phyloP scores from a whole-genome alignment of 495 filamentous ascomycete species.

The Neurospora tetraspora region DNA sequence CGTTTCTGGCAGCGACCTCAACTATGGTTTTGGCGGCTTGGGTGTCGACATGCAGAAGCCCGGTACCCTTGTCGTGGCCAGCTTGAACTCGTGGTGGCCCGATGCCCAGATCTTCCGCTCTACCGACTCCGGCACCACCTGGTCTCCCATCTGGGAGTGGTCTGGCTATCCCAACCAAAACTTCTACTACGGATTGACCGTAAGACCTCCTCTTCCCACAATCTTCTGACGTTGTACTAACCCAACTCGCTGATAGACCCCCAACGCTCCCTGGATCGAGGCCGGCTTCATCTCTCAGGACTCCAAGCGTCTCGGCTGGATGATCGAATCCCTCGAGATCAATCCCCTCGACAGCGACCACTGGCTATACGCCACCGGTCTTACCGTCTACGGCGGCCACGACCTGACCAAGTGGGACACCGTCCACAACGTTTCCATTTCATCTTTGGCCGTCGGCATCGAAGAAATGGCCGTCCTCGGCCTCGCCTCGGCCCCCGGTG shows the following conservation, averaged over 20 bases:
- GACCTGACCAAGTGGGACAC: constrained; percentile 43
- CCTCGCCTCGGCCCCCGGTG: constrained; percentile 41
- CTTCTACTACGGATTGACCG: constrained; percentile 31
- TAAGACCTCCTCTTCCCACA: constrained; percentile 19
- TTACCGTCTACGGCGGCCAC: constrained; percentile 45
- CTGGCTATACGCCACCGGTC: constrained; percentile 48
- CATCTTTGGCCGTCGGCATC: constrained; percentile 46
- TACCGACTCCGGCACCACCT: constrained; percentile 42
- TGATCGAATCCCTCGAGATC: constrained; percentile 52
- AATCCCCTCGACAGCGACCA: constrained; percentile 51
- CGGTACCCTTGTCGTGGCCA: constrained; percentile 45
- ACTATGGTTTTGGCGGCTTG: constrained; percentile 47
- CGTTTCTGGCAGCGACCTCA: constrained; percentile 27
- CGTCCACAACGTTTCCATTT: constrained; percentile 37
- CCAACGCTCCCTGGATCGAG: constrained; percentile 40
- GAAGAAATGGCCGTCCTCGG: constrained; percentile 47
- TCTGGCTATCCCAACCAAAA: constrained; percentile 35
- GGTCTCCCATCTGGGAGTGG: constrained; percentile 45
- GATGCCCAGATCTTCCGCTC: constrained; percentile 47
- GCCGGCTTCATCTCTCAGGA: constrained; percentile 35
- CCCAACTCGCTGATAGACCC: constrained; percentile 15
- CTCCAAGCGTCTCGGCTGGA: constrained; percentile 48
- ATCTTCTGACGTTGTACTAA: constrained; percentile 16
- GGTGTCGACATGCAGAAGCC: constrained; percentile 44
- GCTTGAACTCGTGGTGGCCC: constrained; percentile 50